Conservation (phyloP, 1,284 basidiomycete genomes). For the Ceratobasidium sp. region DNA sequence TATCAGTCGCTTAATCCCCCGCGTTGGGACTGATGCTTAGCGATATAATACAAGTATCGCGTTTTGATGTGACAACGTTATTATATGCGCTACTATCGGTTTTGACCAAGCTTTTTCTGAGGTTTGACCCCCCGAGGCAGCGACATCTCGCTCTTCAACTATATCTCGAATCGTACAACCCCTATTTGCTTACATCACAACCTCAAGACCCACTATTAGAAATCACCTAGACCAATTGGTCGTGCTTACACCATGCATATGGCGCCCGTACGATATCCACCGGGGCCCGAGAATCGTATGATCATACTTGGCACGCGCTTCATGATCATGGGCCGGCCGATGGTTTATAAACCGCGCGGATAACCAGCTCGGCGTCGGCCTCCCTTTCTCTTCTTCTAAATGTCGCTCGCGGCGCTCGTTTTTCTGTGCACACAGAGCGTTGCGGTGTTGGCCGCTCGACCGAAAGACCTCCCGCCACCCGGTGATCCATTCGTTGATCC, state of each 20-base stretch:
- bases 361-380: neutral
- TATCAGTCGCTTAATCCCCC: too few species aligned
- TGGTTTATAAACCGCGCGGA: conserved; percentile 22
- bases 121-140: too few species aligned
- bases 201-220: neutral
- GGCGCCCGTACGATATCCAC: conserved; percentile 18
- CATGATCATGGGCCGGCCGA: neutral
- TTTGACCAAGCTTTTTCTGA: too few species aligned
- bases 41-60: too few species aligned
- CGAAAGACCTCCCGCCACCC: conserved; percentile 28
- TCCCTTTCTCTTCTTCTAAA: conserved; percentile 8
- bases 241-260: conserved; percentile 1
- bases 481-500: conserved; percentile 66
- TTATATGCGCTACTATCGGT: too few species aligned
- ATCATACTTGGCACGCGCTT: conserved; percentile 10
- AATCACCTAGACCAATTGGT: neutral
- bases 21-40: too few species aligned
- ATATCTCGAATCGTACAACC: too few species aligned
- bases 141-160: neutral
- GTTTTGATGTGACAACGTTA: too few species aligned
- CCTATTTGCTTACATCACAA: neutral
- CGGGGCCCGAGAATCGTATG: conserved; percentile 38
- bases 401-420: conserved; percentile 17
- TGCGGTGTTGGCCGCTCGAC: conserved; percentile 29
- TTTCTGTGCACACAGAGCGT: conserved; percentile 17